Base-by-base conservation (phyloP, 2,329 filamentous ascomycete genomes). In the Diaporthe sp. region DNA sequence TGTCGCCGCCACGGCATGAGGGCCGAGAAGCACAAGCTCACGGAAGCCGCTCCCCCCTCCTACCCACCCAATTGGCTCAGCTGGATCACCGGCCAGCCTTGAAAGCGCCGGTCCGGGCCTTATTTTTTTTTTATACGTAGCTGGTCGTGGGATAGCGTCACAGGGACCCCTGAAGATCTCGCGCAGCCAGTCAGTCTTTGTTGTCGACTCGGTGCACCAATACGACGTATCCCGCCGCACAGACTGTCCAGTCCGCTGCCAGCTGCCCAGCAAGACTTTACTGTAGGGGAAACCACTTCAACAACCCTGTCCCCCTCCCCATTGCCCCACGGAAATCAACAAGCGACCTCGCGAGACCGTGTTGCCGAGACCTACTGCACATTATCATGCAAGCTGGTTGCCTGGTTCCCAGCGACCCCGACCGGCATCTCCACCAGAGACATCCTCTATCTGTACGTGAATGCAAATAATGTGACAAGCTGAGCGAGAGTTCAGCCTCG, bases 161-260 rank as follows among this genome's bases (percentile, higher is more conserved):
- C 70, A 44, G n/a, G 53, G 27, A 63, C 58, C 56, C 70, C 56
- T 71, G 70, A 71, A 71, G 44, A 71, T 71, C 70, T 35, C n/a
- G 55, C 8, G n/a, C 35, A 32, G 10, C 56, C 27, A 42, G 55
- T 53, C 15, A 42, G 56, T 63, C 32, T 59, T n/a, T 55, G 44
- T 51, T 68, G 19, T 53, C 47, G 47, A 53, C 44, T 39, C 32
- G 44, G 47, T 5, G 17, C 32, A 27, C 32, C 13, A n/a, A 68
- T 30, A 66, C 63, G 63, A 68, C 30, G 19, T 53, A 53, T 39
- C 47, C 32, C 6, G 13, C 39, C 47, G 63, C 63, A 68, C 63
- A 68, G 44, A 66, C 44, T 66, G 39, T 66, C 30, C 30, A 66
- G 32, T 19, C 47, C 32, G 15, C n/a, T n/a, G 55, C 39, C 27